A percentile compares a stretch with the other conserved stretches of the same genome.
Evolutionary conservation across 1,284 basidiomycete genomes (phyloP).

Genomic region (Marasmius fiardii): DNA sequence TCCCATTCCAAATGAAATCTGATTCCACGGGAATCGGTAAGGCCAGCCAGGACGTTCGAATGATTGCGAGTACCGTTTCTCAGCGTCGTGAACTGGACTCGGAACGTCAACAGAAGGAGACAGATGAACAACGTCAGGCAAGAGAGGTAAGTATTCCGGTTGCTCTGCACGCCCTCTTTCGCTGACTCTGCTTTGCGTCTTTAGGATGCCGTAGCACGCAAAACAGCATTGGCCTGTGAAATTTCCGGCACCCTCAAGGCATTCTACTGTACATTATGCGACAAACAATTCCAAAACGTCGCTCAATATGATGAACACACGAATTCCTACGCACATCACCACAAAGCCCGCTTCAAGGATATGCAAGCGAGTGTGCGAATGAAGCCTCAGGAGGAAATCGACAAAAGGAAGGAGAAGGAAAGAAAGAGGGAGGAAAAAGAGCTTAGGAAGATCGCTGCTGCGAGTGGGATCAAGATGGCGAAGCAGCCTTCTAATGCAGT

Average conservation of each 20-base stretch:
- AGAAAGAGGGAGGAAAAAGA: slow-evolving; percentile 79
- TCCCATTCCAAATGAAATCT: slow-evolving; percentile 75
- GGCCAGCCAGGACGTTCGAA: slow-evolving; percentile 67
- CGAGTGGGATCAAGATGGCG: slow-evolving; percentile 69
- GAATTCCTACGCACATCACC: slow-evolving; percentile 81
- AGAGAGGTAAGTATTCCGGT: slow-evolving; percentile 52
- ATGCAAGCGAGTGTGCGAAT: slow-evolving; percentile 68
- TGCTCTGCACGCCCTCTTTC: not conserved
- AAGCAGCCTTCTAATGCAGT: slow-evolving; percentile 35
- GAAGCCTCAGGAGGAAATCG: slow-evolving; percentile 57
- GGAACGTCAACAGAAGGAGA: slow-evolving; percentile 74
- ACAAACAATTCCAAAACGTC: slow-evolving; percentile 80
- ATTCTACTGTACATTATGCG: slow-evolving; percentile 79
- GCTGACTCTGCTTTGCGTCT: slow-evolving; percentile 3
- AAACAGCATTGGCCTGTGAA: slow-evolving; percentile 61
- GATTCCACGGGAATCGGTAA: slow-evolving; percentile 79
- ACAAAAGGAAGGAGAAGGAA: slow-evolving; percentile 78
- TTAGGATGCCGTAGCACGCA: slow-evolving; percentile 66
- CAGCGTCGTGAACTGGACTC: slow-evolving; percentile 75
- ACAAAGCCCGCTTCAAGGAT: slow-evolving; percentile 72
- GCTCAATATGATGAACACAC: slow-evolving; percentile 84
- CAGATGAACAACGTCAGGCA: slow-evolving; percentile 64
- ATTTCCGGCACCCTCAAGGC: slow-evolving; percentile 62
- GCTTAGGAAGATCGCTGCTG: slow-evolving; percentile 73
- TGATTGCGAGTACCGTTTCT: slow-evolving; percentile 80